Base-by-base conservation (phyloP, 1,284 basidiomycete genomes). In the Vanrija humicola region DNA sequence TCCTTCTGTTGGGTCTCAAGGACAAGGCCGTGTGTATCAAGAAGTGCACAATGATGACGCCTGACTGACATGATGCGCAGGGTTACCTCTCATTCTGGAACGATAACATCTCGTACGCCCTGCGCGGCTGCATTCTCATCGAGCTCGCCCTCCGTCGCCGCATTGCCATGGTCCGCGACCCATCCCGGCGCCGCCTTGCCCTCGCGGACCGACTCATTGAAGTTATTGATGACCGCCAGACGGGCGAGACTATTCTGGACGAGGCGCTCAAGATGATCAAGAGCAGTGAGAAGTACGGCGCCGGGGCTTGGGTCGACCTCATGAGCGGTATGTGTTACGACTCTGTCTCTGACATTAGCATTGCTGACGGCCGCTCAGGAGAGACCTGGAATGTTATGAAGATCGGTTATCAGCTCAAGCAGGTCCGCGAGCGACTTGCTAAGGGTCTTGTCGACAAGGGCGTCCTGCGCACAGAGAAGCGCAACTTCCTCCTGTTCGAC, bases 351-450 rank as follows among this genome's bases (percentile, higher is more conserved):
- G 23, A 48, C 40, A 21, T 54, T 40, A 26, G 49, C 40, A 21
- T 54, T 40, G 38, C 50, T 52, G 50, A 52, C 29, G 10, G 5
- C 19, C 19, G 34, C 26, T 26, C 69, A 95, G 92, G 92, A 61
- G 93, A 97, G 79, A 97, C 93, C 50, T 97, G 93, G 93, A 96
- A 97, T 73, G 90, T 96, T 6, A 91, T 96, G 86, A 96, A 96
- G 79, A 96, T 96, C 55, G 92, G 92, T 26, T 97, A 92, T 78
- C 93, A 97, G 76, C 84, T 97, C 49, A 97, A 97, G 77, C 93
- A 96, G 77, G 93, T 97, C 45, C 86, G 93, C 52, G 93, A 97
- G 77, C 87, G 93, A 21, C 85, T 97, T 46, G 91, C 91, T n/a
- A 97, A 97, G 75, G 93, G 93, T 1, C 84, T 97, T 42, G 93